These are phyloP conservation scores for Rhodotorula sp. DNA, from an alignment of 1,284 basidiomycete species.

Conservation along the genomic window DNA sequence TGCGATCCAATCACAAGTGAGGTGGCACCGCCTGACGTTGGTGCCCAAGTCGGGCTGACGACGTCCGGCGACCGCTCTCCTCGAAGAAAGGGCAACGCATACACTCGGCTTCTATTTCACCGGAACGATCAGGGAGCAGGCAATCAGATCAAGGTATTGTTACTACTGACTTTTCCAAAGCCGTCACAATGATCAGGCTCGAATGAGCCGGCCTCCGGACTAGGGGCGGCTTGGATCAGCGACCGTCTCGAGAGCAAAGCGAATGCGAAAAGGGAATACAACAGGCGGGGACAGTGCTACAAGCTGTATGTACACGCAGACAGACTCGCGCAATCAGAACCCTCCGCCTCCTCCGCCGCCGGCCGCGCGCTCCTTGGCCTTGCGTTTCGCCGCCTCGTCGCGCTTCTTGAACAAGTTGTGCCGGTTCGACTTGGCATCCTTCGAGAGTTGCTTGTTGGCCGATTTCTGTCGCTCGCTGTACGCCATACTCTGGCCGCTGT, in stretches of 20 bases:
- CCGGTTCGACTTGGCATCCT: constrained; percentile 62
- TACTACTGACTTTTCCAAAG: no score
- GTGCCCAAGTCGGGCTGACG: no score
- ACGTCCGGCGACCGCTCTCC: no score
- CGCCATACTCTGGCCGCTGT: constrained; percentile 27
- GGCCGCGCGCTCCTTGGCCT: constrained; percentile 23
- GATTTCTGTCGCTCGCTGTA: constrained; percentile 44
- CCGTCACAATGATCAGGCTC: no score
- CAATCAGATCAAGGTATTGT: no score
- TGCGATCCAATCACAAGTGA: no score
- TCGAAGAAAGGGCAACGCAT: no score
- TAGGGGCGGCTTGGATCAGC: no score
- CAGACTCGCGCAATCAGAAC: neutral
- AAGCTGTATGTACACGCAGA: neutral
- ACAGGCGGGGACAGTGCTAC: neutral
- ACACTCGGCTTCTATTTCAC: no score
- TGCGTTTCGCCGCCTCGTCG: constrained; percentile 32
- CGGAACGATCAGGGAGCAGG: no score
- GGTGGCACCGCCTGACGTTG: no score
- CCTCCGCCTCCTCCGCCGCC: constrained; percentile 3
- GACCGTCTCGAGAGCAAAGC: neutral
- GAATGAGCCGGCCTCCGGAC: no score
- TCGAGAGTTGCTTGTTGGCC: constrained; percentile 67
- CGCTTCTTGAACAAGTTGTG: constrained; percentile 67
- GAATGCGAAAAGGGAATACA: neutral